Evolutionary conservation across 768 basidiomycete species (phyloP).

Genomic region (Tephrocybe sp.): DNA sequence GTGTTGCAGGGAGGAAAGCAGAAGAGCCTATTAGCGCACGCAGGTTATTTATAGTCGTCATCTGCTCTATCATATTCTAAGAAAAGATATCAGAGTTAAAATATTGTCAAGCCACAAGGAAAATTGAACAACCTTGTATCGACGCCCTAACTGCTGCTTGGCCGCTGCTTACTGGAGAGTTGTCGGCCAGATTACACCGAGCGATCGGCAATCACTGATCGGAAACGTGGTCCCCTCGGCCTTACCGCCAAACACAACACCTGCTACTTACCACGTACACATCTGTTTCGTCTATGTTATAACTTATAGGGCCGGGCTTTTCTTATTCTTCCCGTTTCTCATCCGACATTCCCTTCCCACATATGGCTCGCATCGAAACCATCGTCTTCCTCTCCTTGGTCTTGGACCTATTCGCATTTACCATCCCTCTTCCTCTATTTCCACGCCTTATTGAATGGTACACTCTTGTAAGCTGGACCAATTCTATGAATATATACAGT

Average conservation of each 20-base stretch:
- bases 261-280: not conserved
- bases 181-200: too few relatives aligned
- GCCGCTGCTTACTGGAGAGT: too few relatives aligned
- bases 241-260: not conserved
- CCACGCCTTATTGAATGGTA: constrained; percentile 98
- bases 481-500: not conserved
- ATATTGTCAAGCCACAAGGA: too few relatives aligned
- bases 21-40: constrained; percentile 41
- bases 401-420: constrained; percentile 89
- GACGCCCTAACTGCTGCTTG: too few relatives aligned
- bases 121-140: too few relatives aligned
- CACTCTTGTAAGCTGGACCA: constrained; percentile 50
- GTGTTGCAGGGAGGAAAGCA: constrained; percentile 48
- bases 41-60: constrained; percentile 22
- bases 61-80: too few relatives aligned
- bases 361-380: constrained; percentile 69
- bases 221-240: too few relatives aligned
- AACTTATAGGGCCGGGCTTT: constrained; percentile 5
- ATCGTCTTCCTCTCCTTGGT: constrained; percentile 90
- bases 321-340: not conserved
- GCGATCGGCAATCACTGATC: too few relatives aligned
- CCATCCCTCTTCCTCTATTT: constrained; percentile 93
- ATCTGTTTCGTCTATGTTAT: not conserved
- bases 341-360: not conserved
- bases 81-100: too few relatives aligned